Evolutionary conservation across 106 monocot species (phyloP), one percentile per base, ranked within the genome.

Genomic region (Allium sativum): DNA sequence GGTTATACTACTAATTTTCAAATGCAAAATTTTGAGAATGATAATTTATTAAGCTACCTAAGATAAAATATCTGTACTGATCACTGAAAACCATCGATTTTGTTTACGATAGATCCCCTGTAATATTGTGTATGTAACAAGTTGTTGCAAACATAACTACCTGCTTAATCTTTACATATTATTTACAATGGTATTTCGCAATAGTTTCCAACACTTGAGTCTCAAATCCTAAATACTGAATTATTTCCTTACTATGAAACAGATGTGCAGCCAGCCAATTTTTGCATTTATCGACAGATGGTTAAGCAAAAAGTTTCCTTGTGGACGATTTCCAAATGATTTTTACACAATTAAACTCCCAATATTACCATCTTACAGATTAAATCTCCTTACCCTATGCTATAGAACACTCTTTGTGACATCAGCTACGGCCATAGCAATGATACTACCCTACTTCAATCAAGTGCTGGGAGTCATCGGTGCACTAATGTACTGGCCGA

Each of bases 391-490:
- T 31, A 75, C 82, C 61, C 59, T 89, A 6, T 76, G 77, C 62
- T 93, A 74, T 51, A 76, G 93, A 60, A 81, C 80, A 5, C 10
- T 83, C 6, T 93, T 81, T 50, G 93, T 83, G 7, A 69, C 70
- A 16, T 52, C 72, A 11, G 81, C 89, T 1, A 83, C 83, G 2
- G 80, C 75, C 42, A 48, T 93, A 16, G 93, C 84, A 1, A 70
- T 93, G 73, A 13, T 67, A 40, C 82, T 93, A 57, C 93, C 93
- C 11, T 93, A 84, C 77, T 93, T 93, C 88, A 93, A 93, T 52
- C 69, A 88, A 52, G 81, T 93, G 0, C 19, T 93, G 67, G 93
- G 84, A 0, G 15, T 93, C 20, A 45, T 93, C 50, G 93, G 93
- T 18, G 66, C 93, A 18, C 44, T 88, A 48, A 75, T 52, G 51